Evolutionary conservation across 2,329 filamentous ascomycete genomes (phyloP).

Genomic region (Pseudophaeomoniella oleicola): DNA sequence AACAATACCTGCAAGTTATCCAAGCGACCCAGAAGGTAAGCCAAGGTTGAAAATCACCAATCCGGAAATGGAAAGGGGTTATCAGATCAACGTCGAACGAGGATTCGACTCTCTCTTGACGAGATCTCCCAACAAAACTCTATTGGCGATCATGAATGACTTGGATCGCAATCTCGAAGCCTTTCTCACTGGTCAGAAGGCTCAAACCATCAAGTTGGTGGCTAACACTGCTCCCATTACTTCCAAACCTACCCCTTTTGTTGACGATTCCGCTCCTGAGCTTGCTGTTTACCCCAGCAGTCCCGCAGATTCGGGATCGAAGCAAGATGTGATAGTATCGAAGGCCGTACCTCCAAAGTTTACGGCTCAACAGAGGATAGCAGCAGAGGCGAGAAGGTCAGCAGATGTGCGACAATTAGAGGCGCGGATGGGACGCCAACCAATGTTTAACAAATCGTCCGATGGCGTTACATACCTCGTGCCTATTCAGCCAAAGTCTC

Average conservation of each 20-base stretch:
- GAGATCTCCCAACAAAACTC: slow-evolving; percentile 38
- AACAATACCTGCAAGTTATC: slow-evolving; percentile 50
- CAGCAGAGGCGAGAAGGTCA: slow-evolving; percentile 49
- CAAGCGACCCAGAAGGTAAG: slow-evolving; percentile 26
- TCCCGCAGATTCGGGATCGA: slow-evolving; percentile 1
- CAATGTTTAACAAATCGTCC: slow-evolving; percentile 51
- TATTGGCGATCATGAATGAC: slow-evolving; percentile 52
- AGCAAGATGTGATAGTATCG: slow-evolving; percentile 2
- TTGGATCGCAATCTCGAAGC: slow-evolving; percentile 59
- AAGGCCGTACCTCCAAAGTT: slow-evolving; percentile 20
- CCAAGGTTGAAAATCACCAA: slow-evolving; percentile 53
- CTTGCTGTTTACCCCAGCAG: neutral
- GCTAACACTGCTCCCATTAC: slow-evolving; percentile 37
- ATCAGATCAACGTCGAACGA: slow-evolving; percentile 60
- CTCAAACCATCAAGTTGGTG: slow-evolving; percentile 57
- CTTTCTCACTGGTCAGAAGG: slow-evolving; percentile 55
- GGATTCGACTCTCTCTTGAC: slow-evolving; percentile 55
- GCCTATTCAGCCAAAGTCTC: slow-evolving; percentile 52
- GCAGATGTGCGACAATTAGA: slow-evolving; percentile 59
- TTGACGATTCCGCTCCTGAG: neutral
- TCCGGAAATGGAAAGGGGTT: slow-evolving; percentile 55
- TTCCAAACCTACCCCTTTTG: slow-evolving; percentile 1
- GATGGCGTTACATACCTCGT: slow-evolving; percentile 59
- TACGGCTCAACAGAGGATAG: slow-evolving; percentile 43
- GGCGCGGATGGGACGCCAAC: slow-evolving; percentile 54